Evolutionary conservation across 306 rosid genomes (phyloP).

Genomic region (Begonia masoniana): DNA sequence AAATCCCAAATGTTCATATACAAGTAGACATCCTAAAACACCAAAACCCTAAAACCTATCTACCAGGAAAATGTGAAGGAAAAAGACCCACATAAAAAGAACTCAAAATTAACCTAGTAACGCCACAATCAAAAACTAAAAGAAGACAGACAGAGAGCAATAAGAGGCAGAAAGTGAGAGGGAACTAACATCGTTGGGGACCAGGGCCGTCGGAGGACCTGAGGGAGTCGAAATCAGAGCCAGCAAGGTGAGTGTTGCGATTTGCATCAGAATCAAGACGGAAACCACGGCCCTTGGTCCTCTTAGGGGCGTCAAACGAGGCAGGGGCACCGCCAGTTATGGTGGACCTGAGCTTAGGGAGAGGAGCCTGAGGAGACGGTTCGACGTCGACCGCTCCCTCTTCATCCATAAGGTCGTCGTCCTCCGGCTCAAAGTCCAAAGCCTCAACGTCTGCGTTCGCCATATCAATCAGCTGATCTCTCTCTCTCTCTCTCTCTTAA

Average conservation of each 20-base stretch:
- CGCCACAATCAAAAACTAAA: neutral
- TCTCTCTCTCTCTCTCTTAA: neutral
- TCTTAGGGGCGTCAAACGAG: slow-evolving; percentile 41
- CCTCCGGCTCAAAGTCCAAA: slow-evolving; percentile 96
- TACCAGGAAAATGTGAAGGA: neutral
- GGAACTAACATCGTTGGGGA: slow-evolving; percentile 75
- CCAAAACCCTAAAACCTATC: neutral
- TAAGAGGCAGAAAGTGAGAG: neutral
- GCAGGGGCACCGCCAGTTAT: slow-evolving; percentile 57
- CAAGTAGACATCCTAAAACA: slow-evolving; percentile 4
- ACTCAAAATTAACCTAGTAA: slow-evolving; percentile 1
- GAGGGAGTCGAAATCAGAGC: slow-evolving; percentile 73
- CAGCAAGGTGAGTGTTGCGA: slow-evolving; percentile 59
- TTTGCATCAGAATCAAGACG: slow-evolving; percentile 65
- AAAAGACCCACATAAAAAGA: neutral
- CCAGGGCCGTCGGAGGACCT: slow-evolving; percentile 71
- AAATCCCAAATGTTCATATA: neutral
- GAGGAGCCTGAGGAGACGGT: slow-evolving; percentile 69
- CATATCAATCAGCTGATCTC: slow-evolving; percentile 20
- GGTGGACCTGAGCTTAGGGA: slow-evolving; percentile 89
- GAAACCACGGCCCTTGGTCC: slow-evolving; percentile 92
- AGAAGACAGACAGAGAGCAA: neutral
- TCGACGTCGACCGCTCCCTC: slow-evolving; percentile 69
- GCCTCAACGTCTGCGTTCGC: slow-evolving; percentile 87
- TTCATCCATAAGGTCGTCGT: slow-evolving; percentile 99